A percentile compares a stretch with the other conserved stretches of the same genome.
Conservation (phyloP, 2,329 filamentous ascomycete species). For the Botrytis fragariae region DNA sequence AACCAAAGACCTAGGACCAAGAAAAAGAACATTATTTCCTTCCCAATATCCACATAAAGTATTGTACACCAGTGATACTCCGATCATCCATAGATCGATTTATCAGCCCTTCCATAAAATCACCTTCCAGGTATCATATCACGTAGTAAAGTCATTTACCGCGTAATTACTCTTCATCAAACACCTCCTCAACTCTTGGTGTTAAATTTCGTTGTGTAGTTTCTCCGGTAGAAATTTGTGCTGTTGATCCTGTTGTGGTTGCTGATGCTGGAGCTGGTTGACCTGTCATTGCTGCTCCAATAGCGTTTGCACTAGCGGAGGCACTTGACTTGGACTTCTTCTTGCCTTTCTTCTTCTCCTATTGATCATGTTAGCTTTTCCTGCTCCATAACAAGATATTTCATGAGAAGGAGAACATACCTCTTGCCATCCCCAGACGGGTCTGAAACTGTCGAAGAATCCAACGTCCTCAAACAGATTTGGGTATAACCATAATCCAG, state of each 20-base stretch:
- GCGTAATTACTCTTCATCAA: constrained; percentile 35
- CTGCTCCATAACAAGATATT: not conserved
- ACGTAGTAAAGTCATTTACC: not conserved
- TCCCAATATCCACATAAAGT: not conserved
- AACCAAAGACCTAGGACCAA: not conserved
- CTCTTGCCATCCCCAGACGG: constrained; percentile 98
- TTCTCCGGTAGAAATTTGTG: constrained; percentile 39
- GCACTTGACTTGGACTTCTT: constrained; percentile 39
- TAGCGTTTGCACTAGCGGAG: constrained; percentile 34
- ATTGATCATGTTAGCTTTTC: constrained; percentile 11
- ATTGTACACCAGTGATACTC: not conserved
- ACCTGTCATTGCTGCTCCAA: constrained; percentile 37
- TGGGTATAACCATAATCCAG: constrained; percentile 96
- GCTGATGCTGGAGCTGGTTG: constrained; percentile 38
- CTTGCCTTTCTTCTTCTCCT: constrained; percentile 41
- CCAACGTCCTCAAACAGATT: constrained; percentile 98
- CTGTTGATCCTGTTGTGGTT: constrained; percentile 40
- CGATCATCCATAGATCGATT: not conserved
- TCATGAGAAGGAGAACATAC: constrained; percentile 48
- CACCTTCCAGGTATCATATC: not conserved
- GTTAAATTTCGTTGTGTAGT: constrained; percentile 42
- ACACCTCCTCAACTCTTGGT: constrained; percentile 47
- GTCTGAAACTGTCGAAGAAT: constrained; percentile 95
- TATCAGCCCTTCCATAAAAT: not conserved
- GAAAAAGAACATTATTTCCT: not conserved